Evolutionary conservation across 371 early-diverging fungal genomes (phyloP), one percentile per base, ranked within the genome.

Genomic region (Apophysomyces variabilis): DNA sequence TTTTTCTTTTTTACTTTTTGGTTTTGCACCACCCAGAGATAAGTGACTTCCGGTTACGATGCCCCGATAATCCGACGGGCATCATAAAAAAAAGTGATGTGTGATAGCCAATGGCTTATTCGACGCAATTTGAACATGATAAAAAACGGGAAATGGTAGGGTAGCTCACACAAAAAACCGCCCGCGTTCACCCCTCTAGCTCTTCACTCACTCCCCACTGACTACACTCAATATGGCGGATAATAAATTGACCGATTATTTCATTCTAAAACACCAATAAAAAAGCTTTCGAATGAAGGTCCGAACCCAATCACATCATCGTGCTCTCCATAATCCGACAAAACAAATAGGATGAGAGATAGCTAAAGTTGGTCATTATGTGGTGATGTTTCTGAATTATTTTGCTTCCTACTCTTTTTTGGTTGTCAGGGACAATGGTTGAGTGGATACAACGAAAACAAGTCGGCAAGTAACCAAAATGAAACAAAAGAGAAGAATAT

Each of bases 271-370:
- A 13, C 41, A 50, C 54, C 54, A 50, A 50, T 50, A 50, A 50
- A 50, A 18, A 18, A 13, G 16, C 1, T 21, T 21, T 50, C 3
- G 41, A 21, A 21, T 26, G 21, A 21, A 50, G 21, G 32, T 21
- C 54, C 21, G 54, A 50, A 50, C 35, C 54, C 54, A 50, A 50
- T 50, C 54, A 50, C 54, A 50, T 50, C 54, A 50, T 50, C 32
- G 32, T 26, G 32, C 32, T 26, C 35, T n/a, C 54, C 21, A 7
- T 7, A 18, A 45, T 16, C 21, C 18, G 47, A 13, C 7, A 21
- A 50, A 21, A 21, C 21, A 26, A 21, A 21, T n/a, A 18, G 32
- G 21, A 21, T 16, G 21, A 1, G 1, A 11, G 21, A 11, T 26
- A 7, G 21, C 21, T n/a, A 32, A 7, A 9, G 21, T 6, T 5